Evolutionary conservation across 768 basidiomycete species (phyloP).

Genomic region (Lentinula sp.): DNA sequence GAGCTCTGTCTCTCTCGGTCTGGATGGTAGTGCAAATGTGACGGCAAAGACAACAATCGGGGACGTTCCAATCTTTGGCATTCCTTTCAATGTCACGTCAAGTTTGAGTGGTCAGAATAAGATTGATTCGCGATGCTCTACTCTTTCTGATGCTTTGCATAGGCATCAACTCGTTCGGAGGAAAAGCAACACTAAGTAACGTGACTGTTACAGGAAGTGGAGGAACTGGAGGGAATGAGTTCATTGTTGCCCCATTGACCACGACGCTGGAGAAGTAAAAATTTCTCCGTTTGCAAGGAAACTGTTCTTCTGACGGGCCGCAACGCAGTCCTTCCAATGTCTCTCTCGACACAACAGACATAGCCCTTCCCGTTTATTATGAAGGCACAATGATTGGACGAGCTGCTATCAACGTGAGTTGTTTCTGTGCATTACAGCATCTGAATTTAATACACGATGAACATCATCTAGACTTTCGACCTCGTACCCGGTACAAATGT

Average conservation of each 20-base stretch:
- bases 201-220: constrained; percentile 62
- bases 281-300: not conserved
- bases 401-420: constrained; percentile 50
- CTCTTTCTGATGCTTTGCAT: not conserved
- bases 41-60: constrained; percentile 58
- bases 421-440: not conserved
- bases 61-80: constrained; percentile 56
- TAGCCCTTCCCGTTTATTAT: constrained; percentile 55
- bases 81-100: constrained; percentile 57
- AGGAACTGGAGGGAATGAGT: constrained; percentile 53
- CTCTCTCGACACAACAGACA: constrained; percentile 49
- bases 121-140: not conserved
- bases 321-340: constrained; percentile 48
- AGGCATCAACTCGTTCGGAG: constrained; percentile 60
- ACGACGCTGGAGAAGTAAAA: constrained; percentile 44
- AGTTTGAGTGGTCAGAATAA: constrained; percentile 38
- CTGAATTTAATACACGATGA: not conserved
- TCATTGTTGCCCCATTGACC: constrained; percentile 50
- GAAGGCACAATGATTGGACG: constrained; percentile 51
- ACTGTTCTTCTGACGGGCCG: not conserved
- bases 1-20: constrained; percentile 33
- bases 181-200: constrained; percentile 44
- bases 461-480: constrained; percentile 37
- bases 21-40: constrained; percentile 55
- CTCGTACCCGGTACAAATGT: constrained; percentile 53